Evolutionary conservation across 2,329 filamentous ascomycete genomes (phyloP).

Genomic region (Stemphylium beticola): DNA sequence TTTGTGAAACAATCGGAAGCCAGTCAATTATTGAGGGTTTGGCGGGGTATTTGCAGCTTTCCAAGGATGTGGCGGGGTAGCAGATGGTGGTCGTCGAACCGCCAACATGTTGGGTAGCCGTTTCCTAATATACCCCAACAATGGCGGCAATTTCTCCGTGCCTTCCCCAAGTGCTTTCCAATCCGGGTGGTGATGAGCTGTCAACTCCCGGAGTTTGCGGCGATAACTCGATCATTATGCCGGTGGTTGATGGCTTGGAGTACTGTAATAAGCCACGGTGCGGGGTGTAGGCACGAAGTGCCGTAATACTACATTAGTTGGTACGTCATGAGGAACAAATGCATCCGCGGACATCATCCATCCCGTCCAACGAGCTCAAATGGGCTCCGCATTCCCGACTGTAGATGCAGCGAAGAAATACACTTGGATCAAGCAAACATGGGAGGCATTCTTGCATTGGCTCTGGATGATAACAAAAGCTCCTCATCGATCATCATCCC

Average conservation of each 20-base stretch:
- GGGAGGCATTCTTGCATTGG: conserved; percentile 2
- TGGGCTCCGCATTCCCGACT: neutral
- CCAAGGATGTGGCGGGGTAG: conserved; percentile 2
- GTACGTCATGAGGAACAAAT: conserved; percentile 20
- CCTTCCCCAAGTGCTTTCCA: conserved; percentile 1
- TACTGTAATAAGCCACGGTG: conserved; percentile 6
- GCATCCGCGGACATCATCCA: conserved; percentile 6
- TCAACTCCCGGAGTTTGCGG: conserved; percentile 37
- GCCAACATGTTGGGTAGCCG: neutral
- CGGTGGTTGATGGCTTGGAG: conserved; percentile 17
- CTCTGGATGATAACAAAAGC: conserved; percentile 4
- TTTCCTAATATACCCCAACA: conserved; percentile 15
- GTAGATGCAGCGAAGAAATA: neutral
- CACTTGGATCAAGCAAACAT: neutral
- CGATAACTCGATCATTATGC: conserved; percentile 30
- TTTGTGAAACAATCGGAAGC: conserved; percentile 5
- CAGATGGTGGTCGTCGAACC: neutral
- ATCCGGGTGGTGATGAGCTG: conserved; percentile 16
- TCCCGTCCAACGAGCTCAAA: neutral
- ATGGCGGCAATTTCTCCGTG: conserved; percentile 6
- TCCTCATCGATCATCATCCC: conserved; percentile 4
- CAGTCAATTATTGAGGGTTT: neutral
- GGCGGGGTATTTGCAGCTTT: conserved; percentile 2
- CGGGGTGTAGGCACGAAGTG: conserved; percentile 24
- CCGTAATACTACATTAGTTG: conserved; percentile 10